phyloP scores from a whole-genome alignment of 2,329 filamentous ascomycete genomes.

The Epichloe aotearoae region DNA sequence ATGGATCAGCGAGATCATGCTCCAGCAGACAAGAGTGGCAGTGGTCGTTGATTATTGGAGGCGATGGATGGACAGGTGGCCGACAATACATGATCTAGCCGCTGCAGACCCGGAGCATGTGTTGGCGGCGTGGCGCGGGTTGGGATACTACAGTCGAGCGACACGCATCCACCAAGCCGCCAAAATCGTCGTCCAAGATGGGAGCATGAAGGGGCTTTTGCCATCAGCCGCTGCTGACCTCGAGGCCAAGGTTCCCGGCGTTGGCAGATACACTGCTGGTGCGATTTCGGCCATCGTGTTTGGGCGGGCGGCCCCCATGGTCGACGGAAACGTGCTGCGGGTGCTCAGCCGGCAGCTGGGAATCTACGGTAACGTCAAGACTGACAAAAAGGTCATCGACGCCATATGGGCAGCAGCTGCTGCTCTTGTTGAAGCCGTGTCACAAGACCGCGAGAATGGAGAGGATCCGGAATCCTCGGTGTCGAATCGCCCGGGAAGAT shows the following conservation, averaged over 20 bases:
- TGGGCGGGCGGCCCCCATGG: slow-evolving; percentile 43
- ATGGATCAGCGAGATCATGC: slow-evolving; percentile 55
- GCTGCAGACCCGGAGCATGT: slow-evolving; percentile 41
- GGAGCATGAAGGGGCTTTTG: slow-evolving; percentile 31
- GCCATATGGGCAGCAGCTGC: slow-evolving; percentile 45
- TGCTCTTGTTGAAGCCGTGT: slow-evolving; percentile 38
- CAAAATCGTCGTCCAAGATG: slow-evolving; percentile 32
- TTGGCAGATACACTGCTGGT: slow-evolving; percentile 49
- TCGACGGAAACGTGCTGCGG: slow-evolving; percentile 50
- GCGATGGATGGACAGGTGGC: slow-evolving; percentile 47
- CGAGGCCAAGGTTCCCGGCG: slow-evolving; percentile 40
- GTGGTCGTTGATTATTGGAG: slow-evolving; percentile 52
- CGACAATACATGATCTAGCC: slow-evolving; percentile 43
- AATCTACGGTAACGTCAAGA: slow-evolving; percentile 41
- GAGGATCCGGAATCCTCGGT: slow-evolving; percentile 11
- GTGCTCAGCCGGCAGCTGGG: slow-evolving; percentile 49
- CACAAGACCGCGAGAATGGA: slow-evolving; percentile 20
- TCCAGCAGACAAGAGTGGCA: slow-evolving; percentile 51
- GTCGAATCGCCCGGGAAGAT: slow-evolving; percentile 38
- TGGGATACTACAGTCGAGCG: slow-evolving; percentile 53
- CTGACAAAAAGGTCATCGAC: slow-evolving; percentile 38
- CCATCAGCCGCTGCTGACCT: slow-evolving; percentile 33
- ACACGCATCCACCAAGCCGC: slow-evolving; percentile 46
- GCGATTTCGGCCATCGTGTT: slow-evolving; percentile 51
- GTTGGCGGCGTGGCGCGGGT: slow-evolving; percentile 43